Conservation (phyloP, 1,284 basidiomycete species). For the Ceratobasidium sp. region DNA sequence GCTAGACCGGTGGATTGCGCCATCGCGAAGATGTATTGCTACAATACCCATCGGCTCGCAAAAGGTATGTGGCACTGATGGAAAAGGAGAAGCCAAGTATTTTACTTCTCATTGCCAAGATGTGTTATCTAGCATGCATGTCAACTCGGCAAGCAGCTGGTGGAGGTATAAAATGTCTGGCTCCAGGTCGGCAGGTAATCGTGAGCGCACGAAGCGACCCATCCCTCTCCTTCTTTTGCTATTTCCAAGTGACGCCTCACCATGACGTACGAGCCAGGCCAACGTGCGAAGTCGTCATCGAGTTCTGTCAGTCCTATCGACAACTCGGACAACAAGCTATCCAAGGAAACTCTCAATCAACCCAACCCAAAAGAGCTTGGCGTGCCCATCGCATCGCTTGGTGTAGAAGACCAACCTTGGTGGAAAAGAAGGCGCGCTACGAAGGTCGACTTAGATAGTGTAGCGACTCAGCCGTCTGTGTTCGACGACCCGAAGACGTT, state of each 20-base stretch:
- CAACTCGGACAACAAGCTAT: not conserved
- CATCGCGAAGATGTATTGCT: conserved; percentile 34
- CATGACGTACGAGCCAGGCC: not conserved
- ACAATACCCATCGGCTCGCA: not conserved
- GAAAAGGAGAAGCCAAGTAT: too few relatives aligned
- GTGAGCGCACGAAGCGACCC: too few relatives aligned
- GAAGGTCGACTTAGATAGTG: conserved; percentile 53
- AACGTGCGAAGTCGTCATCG: not conserved
- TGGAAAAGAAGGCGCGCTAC: conserved; percentile 39
- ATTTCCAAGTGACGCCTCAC: too few relatives aligned
- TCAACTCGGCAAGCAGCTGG: conserved; percentile 11
- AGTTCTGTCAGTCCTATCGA: not conserved
- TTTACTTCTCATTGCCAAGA: conserved; percentile 2
- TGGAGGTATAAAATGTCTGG: conserved; percentile 9
- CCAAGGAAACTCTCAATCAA: conserved; percentile 21
- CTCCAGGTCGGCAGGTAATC: not conserved
- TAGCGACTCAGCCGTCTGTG: conserved; percentile 66
- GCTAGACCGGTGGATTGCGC: conserved; percentile 23
- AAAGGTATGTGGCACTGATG: not conserved
- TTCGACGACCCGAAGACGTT: conserved; percentile 64
- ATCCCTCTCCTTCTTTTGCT: too few relatives aligned
- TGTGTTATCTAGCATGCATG: not conserved
- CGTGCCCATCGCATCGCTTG: conserved; percentile 5
- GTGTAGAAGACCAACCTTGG: conserved; percentile 3
- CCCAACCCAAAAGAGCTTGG: conserved; percentile 13